A percentile compares a stretch with the other conserved stretches of the same genome.
phyloP scores from a whole-genome alignment of 768 basidiomycete genomes.

The Xerocomellus chrysenteron region DNA sequence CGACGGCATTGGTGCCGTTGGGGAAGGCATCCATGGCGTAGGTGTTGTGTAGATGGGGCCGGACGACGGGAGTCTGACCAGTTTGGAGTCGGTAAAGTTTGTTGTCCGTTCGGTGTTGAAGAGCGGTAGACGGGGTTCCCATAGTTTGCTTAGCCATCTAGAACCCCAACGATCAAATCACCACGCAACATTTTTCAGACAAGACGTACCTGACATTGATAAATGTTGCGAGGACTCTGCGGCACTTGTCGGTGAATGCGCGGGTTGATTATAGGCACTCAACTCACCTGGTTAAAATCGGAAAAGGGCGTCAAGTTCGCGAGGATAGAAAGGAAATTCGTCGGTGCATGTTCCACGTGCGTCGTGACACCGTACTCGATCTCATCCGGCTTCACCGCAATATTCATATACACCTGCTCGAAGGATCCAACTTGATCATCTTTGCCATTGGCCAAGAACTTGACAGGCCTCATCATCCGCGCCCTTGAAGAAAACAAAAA shows the following conservation, averaged over 20 bases:
- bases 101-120: conserved; percentile 94
- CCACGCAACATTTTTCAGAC: not conserved
- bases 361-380: conserved; percentile 74
- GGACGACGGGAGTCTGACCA: conserved; percentile 92
- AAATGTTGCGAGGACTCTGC: conserved; percentile 87
- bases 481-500: conserved; percentile 86
- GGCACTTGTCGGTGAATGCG: not conserved
- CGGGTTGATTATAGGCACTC: not conserved
- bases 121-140: conserved; percentile 94
- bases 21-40: conserved; percentile 99
- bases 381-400: conserved; percentile 88
- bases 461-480: conserved; percentile 98
- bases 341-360: conserved; percentile 92
- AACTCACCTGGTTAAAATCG: conserved; percentile 92
- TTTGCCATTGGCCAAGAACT: conserved; percentile 80
- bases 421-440: conserved; percentile 94
- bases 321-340: conserved; percentile 93
- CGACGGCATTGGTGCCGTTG: conserved; percentile 96
- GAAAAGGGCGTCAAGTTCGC: conserved; percentile 99
- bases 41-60: conserved; percentile 85
- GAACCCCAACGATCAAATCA: conserved; percentile 8
- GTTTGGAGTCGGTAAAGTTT: conserved; percentile 96
- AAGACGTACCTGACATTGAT: conserved; percentile 78
- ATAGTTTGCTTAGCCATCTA: conserved; percentile 99
- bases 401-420: conserved; percentile 99